Evolutionary conservation across 2,329 filamentous ascomycete species (phyloP), one percentile per base, ranked within the genome.

Genomic region (Fusarium temperatum): DNA sequence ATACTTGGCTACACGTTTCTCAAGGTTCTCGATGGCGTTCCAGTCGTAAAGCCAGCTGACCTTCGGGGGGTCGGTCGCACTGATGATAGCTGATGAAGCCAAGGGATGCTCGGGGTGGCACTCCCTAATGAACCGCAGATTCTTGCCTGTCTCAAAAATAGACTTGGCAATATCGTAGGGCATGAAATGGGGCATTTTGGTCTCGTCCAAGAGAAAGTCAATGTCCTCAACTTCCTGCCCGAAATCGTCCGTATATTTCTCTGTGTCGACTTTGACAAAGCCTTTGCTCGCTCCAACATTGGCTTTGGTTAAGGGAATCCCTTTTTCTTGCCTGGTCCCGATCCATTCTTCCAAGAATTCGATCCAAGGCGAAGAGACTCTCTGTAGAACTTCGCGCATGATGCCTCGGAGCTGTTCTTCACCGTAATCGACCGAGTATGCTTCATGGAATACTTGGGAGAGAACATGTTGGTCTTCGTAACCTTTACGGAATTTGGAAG

Each of bases 121-220:
- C 28, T 85, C 84, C 75, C 90, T 89, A 54, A 97, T 85, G 61
- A 96, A 90, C 13, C 93, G 89, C 54, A 97, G 82, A 79, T 93
- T 96, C 76, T 89, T 89, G 8, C 94, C 94, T 8, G 91, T 93
- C 79, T 97, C 94, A 73, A 96, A 95, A n/a, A 96, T 89, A 10
- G 87, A 84, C 57, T 89, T 87, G 7, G 90, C 91, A 73, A 95
- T 88, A 65, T 96, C 93, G 10, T 85, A 80, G 0, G 91, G 88
- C 50, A 97, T 86, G 74, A 96, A 96, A 5, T 87, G 85, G 1
- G 94, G 94, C 83, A 96, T 90, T 70, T 89, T 89, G 35, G 88
- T 84, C 28, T 86, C 85, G 68, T 92, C 90, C 38, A 95, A 87
- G 11, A 89, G 82, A 74, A 89, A 93, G 70, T 93, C 89, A 4